Evolutionary conservation across 768 basidiomycete genomes (phyloP).

Genomic region (Collybia nuda): DNA sequence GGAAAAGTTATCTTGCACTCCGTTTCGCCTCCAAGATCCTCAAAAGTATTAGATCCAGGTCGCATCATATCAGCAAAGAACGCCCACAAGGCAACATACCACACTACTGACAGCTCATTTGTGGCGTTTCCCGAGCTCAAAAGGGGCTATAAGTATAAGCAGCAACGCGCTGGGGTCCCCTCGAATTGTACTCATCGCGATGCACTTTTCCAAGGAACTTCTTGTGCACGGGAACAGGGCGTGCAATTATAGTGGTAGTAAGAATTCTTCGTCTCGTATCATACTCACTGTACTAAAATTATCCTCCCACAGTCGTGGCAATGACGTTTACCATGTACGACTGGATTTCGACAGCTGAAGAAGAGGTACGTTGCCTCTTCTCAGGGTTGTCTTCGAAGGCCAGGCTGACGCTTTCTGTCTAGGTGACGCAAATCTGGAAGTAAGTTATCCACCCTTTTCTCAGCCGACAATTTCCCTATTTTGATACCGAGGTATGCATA

Average conservation of each 20-base stretch:
- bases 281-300: not conserved
- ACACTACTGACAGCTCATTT: too few species aligned
- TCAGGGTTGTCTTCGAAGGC: not conserved
- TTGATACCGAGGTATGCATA: constrained; percentile 1
- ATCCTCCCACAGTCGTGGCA: constrained; percentile 16
- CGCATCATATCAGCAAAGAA: too few species aligned
- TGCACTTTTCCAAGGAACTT: too few species aligned
- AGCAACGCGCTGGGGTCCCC: too few species aligned
- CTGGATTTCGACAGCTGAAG: constrained; percentile 12
- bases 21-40: too few species aligned
- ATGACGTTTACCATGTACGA: constrained; percentile 21
- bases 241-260: constrained; percentile 23
- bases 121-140: too few species aligned
- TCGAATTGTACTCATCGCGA: too few species aligned
- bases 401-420: not conserved
- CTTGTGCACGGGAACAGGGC: not conserved
- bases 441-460: constrained; percentile 4
- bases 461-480: not conserved
- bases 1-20: too few species aligned
- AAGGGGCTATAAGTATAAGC: too few species aligned
- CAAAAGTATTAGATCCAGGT: too few species aligned
- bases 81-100: too few species aligned
- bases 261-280: not conserved
- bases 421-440: constrained; percentile 22
- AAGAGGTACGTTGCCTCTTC: constrained; percentile 11